These are phyloP conservation scores for Gossypium anomalum DNA, from an alignment of 345 rosid species.

Conservation along the genomic window DNA sequence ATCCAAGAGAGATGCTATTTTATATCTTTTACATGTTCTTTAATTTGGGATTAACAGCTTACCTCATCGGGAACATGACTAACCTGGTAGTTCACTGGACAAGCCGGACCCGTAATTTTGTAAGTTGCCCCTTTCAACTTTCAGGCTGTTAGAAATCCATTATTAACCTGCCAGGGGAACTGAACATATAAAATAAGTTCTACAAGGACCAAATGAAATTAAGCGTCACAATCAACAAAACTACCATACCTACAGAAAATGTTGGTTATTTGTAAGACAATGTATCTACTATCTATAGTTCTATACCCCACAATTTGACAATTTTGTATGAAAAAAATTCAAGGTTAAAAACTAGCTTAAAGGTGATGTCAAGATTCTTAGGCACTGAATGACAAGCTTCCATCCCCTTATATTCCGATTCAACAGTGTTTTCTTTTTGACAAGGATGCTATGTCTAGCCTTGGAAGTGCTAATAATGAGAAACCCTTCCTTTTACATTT, in stretches of 20 bases:
- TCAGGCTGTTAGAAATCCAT: conserved; percentile 13
- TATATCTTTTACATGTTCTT: conserved; percentile 92
- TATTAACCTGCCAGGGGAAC: conserved; percentile 20
- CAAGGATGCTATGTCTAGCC: neutral
- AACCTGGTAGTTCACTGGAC: conserved; percentile 98
- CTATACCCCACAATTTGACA: neutral
- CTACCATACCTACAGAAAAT: neutral
- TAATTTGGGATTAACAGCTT: conserved; percentile 86
- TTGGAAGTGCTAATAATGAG: conserved; percentile 13
- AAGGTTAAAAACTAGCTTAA: neutral
- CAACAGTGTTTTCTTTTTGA: neutral
- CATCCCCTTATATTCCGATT: neutral
- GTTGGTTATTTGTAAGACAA: neutral
- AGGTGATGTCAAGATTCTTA: neutral
- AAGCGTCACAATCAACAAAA: conserved; percentile 16
- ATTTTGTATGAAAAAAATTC: neutral
- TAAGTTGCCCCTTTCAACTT: conserved; percentile 39
- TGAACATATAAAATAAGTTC: neutral
- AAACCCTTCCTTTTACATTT: conserved; percentile 8
- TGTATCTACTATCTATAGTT: neutral
- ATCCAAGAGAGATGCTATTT: conserved; percentile 92
- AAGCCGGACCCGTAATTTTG: conserved; percentile 88
- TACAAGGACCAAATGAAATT: neutral
- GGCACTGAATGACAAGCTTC: neutral
- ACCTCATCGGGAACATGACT: conserved; percentile 97